Evolutionary conservation across 495 filamentous ascomycete species (phyloP).

Genomic region (Cairneyella variabilis): DNA sequence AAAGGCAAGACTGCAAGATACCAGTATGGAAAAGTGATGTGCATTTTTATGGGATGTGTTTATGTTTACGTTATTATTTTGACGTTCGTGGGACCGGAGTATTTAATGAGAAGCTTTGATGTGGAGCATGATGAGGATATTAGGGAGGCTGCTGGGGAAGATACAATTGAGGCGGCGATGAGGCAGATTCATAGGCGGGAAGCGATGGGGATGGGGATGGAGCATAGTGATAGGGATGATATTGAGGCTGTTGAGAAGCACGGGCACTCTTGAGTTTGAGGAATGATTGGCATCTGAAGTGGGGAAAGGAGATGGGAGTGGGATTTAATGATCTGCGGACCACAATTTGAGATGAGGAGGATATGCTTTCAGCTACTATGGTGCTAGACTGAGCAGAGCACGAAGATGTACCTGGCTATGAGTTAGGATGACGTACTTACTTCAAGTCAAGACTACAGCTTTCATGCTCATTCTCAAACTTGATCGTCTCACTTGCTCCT

Average conservation of each 20-base stretch:
- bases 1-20: constrained; percentile 53
- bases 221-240: constrained; percentile 15
- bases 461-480: not conserved
- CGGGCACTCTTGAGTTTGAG: not conserved
- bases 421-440: not conserved
- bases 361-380: no score
- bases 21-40: constrained; percentile 85
- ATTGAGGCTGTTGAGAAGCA: constrained; percentile 13
- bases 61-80: constrained; percentile 76
- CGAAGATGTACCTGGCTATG: not conserved
- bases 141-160: constrained; percentile 42
- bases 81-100: constrained; percentile 75
- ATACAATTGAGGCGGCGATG: constrained; percentile 27
- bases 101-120: constrained; percentile 56
- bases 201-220: constrained; percentile 9
- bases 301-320: not conserved
- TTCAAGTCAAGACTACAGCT: not conserved
- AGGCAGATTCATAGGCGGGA: constrained; percentile 15
- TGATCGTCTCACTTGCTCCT: not conserved
- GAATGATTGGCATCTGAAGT: not conserved
- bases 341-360: not conserved
- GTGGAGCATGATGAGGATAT: constrained; percentile 53
- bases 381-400: not conserved
- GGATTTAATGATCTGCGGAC: not conserved
- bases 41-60: constrained; percentile 92